Percentiles rank a stretch among this genome's conserved stretches.
These are phyloP conservation scores for Boletus smithii DNA, from an alignment of 1,284 basidiomycete species.

Conservation along the genomic window DNA sequence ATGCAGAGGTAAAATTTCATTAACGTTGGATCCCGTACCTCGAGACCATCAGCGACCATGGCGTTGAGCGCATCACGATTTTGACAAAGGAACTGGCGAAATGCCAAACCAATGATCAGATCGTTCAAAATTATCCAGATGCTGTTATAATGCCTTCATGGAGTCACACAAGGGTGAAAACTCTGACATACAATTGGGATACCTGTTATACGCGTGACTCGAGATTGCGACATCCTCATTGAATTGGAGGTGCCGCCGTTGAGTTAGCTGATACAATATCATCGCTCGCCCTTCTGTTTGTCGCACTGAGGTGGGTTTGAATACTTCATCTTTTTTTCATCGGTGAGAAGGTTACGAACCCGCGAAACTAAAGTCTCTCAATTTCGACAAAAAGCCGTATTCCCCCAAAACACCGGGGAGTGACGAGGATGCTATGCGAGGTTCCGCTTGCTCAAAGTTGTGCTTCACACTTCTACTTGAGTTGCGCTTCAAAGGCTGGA, in stretches of 20 bases:
- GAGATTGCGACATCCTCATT: constrained; percentile 13
- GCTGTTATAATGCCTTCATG: constrained; percentile 79
- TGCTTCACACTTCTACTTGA: constrained; percentile 5
- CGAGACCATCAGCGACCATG: constrained; percentile 38
- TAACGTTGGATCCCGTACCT: constrained; percentile 36
- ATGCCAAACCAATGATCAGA: constrained; percentile 73
- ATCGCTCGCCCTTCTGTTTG: constrained; percentile 47
- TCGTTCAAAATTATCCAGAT: constrained; percentile 93
- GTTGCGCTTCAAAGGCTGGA: neutral
- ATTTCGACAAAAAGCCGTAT: constrained; percentile 5
- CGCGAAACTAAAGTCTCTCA: constrained; percentile 25
- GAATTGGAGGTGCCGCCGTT: constrained; percentile 31
- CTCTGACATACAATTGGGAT: constrained; percentile 18
- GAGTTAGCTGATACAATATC: constrained; percentile 43
- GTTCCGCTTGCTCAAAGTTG: neutral
- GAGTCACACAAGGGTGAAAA: neutral
- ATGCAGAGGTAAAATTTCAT: neutral
- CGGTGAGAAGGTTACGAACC: constrained; percentile 16
- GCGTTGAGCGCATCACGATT: constrained; percentile 48
- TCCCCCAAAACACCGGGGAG: neutral
- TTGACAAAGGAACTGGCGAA: constrained; percentile 67
- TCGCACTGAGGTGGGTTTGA: constrained; percentile 36
- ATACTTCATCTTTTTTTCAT: neutral
- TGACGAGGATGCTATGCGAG: neutral
- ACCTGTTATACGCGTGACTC: constrained; percentile 60